phyloP scores from a whole-genome alignment of 1,284 basidiomycete species.

The Chondrostereum purpureum region DNA sequence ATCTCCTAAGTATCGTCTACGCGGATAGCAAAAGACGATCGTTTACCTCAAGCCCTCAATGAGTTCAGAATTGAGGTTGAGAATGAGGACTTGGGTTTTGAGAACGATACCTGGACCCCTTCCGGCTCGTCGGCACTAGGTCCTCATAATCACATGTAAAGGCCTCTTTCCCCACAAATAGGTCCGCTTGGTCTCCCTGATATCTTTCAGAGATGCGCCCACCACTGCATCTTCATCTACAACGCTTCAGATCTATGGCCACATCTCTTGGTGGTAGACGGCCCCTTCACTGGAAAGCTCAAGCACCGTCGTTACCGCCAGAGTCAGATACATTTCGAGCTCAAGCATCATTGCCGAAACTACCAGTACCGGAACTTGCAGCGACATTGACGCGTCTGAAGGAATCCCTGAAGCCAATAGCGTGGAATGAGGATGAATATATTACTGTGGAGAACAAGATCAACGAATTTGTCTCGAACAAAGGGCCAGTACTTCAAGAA shows the following conservation, averaged over 20 bases:
- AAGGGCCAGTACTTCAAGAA: conserved; percentile 52
- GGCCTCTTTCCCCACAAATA: too few relatives aligned
- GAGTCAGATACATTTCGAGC: conserved; percentile 35
- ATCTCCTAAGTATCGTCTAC: too few relatives aligned
- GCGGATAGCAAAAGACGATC: too few relatives aligned
- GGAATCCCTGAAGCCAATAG: conserved; percentile 56
- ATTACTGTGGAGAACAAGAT: conserved; percentile 49
- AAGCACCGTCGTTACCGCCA: conserved; percentile 36
- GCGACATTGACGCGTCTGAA: conserved; percentile 56
- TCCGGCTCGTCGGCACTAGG: too few relatives aligned
- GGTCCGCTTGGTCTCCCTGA: too few relatives aligned
- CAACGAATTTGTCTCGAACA: conserved; percentile 46
- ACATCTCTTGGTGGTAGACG: conserved; percentile 16
- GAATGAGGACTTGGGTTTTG: too few relatives aligned
- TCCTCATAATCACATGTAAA: too few relatives aligned
- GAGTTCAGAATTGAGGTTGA: too few relatives aligned
- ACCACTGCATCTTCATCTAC: background rate
- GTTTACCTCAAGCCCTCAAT: too few relatives aligned
- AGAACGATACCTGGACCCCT: too few relatives aligned
- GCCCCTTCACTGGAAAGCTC: conserved; percentile 43
- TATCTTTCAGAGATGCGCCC: background rate
- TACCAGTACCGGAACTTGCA: conserved; percentile 59
- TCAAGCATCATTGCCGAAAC: conserved; percentile 40
- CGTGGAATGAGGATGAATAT: conserved; percentile 54
- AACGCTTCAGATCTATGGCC: background rate